A percentile compares a stretch with the other conserved stretches of the same genome.
phyloP scores from a whole-genome alignment of 352 stramenopile species.

The Poterioochromonas sp. region DNA sequence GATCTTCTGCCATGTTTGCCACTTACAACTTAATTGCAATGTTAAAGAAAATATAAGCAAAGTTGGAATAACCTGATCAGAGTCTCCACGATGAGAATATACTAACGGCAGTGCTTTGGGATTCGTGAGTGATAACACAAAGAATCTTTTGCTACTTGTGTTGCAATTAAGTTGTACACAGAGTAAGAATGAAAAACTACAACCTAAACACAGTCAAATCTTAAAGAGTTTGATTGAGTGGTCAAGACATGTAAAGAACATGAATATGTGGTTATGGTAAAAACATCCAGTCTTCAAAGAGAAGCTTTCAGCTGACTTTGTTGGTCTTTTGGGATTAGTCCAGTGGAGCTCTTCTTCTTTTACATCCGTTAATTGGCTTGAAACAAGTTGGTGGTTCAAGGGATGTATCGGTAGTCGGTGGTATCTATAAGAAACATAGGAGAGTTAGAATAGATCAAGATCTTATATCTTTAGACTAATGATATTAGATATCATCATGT shows the following conservation, averaged over 20 bases:
- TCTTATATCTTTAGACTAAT: constrained; percentile 18
- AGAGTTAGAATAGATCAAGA: constrained; percentile 15
- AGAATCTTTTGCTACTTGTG: constrained; percentile 14
- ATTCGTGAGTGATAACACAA: constrained; percentile 14
- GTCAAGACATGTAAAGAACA: constrained; percentile 14
- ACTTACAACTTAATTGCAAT: constrained; percentile 17
- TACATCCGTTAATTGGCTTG: constrained; percentile 13
- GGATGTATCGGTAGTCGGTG: constrained; percentile 8
- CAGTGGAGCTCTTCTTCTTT: constrained; percentile 11
- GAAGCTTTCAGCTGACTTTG: constrained; percentile 11
- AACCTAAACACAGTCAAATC: constrained; percentile 14
- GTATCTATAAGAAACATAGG: constrained; percentile 15
- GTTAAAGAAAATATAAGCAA: constrained; percentile 14
- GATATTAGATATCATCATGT: constrained; percentile 17
- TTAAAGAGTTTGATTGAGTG: constrained; percentile 15
- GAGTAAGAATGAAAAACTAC: constrained; percentile 15
- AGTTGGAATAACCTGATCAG: constrained; percentile 13
- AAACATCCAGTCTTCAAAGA: constrained; percentile 14
- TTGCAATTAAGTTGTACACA: constrained; percentile 15
- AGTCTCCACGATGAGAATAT: constrained; percentile 13
- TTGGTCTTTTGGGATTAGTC: constrained; percentile 13
- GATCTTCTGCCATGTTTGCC: constrained; percentile 10
- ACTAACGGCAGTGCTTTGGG: constrained; percentile 8
- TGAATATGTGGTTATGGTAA: constrained; percentile 15
- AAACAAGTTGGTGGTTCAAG: constrained; percentile 13